These are phyloP conservation scores for Licmophora abbreviata DNA, from an alignment of 108 stramenopile species.

Conservation along the genomic window DNA sequence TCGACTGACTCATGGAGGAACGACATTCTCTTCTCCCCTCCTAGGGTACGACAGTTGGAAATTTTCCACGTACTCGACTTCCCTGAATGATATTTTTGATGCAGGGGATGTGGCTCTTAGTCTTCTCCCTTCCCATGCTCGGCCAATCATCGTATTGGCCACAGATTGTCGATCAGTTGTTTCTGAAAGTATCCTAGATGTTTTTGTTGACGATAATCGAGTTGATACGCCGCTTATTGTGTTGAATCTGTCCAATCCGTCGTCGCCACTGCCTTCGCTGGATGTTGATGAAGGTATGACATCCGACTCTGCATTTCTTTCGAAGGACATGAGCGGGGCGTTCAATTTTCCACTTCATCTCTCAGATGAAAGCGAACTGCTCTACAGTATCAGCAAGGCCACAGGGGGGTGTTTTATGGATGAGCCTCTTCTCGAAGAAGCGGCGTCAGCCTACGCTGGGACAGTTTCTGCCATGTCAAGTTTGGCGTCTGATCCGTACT, in stretches of 20 bases:
- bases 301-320: slow-evolving; percentile 17
- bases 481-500: slow-evolving; percentile 26
- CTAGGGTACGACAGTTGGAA: slow-evolving; percentile 20
- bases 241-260: slow-evolving; percentile 45
- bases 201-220: slow-evolving; percentile 38
- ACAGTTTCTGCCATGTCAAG: slow-evolving; percentile 17
- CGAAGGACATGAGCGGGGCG: slow-evolving; percentile 27
- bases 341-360: slow-evolving; percentile 41
- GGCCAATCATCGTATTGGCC: slow-evolving; percentile 57
- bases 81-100: slow-evolving; percentile 56
- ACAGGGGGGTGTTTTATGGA: slow-evolving; percentile 67
- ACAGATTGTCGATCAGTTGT: slow-evolving; percentile 65
- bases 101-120: slow-evolving; percentile 65
- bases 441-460: slow-evolving; percentile 30
- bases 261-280: slow-evolving; percentile 5
- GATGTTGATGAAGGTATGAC: background rate
- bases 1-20: slow-evolving; percentile 16
- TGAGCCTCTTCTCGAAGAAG: slow-evolving; percentile 32
- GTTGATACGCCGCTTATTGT: slow-evolving; percentile 60
- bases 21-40: slow-evolving; percentile 2
- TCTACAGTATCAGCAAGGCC: slow-evolving; percentile 36
- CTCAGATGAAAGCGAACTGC: slow-evolving; percentile 52
- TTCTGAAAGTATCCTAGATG: slow-evolving; percentile 53
- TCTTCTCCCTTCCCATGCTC: slow-evolving; percentile 53
- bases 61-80: slow-evolving; percentile 36